phyloP scores from a whole-genome alignment of 306 rosid genomes.

The Potentilla sterilis region DNA sequence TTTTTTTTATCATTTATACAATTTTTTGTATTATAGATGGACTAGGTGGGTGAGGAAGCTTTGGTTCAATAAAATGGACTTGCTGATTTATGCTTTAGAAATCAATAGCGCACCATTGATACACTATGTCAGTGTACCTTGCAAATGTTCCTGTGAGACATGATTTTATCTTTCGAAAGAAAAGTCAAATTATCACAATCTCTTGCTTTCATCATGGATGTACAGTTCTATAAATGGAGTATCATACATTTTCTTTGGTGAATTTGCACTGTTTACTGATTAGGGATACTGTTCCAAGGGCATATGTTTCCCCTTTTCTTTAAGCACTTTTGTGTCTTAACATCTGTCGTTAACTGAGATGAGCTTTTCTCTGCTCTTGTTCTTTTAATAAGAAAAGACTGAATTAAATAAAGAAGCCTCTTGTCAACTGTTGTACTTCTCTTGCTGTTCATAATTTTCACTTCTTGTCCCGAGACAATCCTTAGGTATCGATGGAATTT shows the following conservation, averaged over 20 bases:
- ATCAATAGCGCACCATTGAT: not conserved
- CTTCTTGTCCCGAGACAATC: not conserved
- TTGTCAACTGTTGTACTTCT: not conserved
- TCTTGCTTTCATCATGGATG: not conserved
- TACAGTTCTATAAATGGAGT: not conserved
- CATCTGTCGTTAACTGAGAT: not conserved
- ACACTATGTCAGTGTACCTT: not conserved
- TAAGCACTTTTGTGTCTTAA: not conserved
- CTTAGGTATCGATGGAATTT: not conserved
- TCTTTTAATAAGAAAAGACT: not conserved
- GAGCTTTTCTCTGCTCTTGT: not conserved
- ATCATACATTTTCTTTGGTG: not conserved
- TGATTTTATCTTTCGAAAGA: not conserved
- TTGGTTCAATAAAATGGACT: not conserved
- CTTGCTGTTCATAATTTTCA: not conserved
- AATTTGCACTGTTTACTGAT: not conserved
- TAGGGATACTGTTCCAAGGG: not conserved
- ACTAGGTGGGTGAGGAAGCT: not conserved
- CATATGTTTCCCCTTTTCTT: not conserved
- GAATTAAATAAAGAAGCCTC: not conserved
- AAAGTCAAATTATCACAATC: not conserved
- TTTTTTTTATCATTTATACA: not conserved
- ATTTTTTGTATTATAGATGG: not conserved
- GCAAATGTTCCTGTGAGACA: not conserved
- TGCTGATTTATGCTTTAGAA: not conserved